phyloP scores from a whole-genome alignment of 164 flowering plant genomes.

The Piper longum region DNA sequence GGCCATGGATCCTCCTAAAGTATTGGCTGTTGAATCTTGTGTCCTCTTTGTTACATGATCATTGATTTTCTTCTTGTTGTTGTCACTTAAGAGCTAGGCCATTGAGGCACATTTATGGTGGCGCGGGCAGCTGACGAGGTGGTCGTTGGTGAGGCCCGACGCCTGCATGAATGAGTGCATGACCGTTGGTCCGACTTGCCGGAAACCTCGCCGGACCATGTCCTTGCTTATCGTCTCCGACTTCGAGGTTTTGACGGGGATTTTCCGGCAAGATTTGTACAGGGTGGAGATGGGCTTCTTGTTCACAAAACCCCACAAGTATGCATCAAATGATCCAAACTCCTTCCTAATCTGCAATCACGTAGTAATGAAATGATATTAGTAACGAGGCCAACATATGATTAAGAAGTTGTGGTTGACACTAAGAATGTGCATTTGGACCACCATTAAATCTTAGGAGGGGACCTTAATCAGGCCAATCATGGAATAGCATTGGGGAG shows the following conservation, averaged over 20 bases:
- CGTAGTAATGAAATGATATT: background rate
- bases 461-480: background rate
- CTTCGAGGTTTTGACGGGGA: constrained; percentile 91
- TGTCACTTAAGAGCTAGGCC: constrained; percentile 10
- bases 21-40: constrained; percentile 1
- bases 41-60: background rate
- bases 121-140: constrained; percentile 53
- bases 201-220: constrained; percentile 79
- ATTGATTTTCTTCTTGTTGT: background rate
- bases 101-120: constrained; percentile 43
- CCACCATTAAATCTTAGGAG: background rate
- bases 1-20: constrained; percentile 1
- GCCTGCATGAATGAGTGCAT: constrained; percentile 93
- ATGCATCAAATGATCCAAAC: constrained; percentile 58
- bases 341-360: constrained; percentile 41
- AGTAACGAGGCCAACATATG: background rate
- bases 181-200: constrained; percentile 81
- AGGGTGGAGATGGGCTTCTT: constrained; percentile 62
- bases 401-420: background rate
- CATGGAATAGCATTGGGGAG: background rate
- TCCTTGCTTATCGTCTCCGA: constrained; percentile 91
- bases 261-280: constrained; percentile 57
- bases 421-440: background rate
- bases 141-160: constrained; percentile 87
- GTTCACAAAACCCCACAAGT: constrained; percentile 81